phyloP scores from a whole-genome alignment of 169 alveolate genomes.

The Besnoitia besnoiti region DNA sequence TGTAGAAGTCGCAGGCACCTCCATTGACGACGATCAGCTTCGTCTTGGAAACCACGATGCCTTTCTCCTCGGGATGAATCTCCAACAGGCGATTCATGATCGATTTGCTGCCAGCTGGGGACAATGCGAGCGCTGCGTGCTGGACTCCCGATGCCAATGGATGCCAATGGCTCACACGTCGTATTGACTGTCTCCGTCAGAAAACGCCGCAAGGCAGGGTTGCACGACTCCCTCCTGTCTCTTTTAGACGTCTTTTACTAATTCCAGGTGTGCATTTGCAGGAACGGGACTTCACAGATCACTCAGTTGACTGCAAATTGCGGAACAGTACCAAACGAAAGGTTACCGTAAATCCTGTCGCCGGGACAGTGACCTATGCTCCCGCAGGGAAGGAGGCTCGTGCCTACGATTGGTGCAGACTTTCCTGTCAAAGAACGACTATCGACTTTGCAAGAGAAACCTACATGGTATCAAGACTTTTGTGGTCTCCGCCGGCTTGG shows the following conservation, averaged over 20 bases:
- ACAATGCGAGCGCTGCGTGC: background rate
- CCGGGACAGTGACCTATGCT: no score
- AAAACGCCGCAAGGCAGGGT: background rate
- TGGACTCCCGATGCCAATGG: background rate
- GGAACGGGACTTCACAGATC: background rate
- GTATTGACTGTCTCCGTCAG: background rate
- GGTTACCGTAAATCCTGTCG: no score
- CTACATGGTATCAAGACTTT: no score
- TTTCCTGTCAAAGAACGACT: no score
- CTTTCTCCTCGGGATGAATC: conserved; percentile 27
- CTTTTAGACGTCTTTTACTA: no score
- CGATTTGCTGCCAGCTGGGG: background rate
- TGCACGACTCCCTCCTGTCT: background rate
- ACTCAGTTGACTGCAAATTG: no score
- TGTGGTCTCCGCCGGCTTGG: no score
- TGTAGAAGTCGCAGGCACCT: conserved; percentile 46
- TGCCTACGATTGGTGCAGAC: no score
- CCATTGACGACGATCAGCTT: conserved; percentile 29
- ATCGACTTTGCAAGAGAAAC: no score
- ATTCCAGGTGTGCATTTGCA: background rate
- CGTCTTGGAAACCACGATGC: conserved; percentile 18
- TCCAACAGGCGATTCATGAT: conserved; percentile 14
- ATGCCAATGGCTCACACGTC: background rate
- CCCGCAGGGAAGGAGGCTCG: no score
- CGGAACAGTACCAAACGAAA: no score